Evolutionary conservation across 768 basidiomycete genomes (phyloP), one percentile per base, ranked within the genome.

Genomic region (Lactifluus rugatus): DNA sequence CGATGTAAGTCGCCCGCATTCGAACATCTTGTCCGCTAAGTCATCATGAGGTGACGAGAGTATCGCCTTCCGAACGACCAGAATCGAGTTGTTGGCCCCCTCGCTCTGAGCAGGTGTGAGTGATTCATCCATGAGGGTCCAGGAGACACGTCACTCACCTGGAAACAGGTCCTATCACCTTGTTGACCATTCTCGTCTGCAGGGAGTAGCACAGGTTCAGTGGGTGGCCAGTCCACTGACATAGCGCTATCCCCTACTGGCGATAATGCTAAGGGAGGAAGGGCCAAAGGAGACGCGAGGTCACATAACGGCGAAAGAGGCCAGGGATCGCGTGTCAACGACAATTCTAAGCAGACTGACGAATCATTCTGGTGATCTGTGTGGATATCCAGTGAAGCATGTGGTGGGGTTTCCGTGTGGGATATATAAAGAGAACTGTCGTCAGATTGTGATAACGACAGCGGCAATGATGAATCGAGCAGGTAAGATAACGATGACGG

Each of bases 171-270:
- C 14, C 11, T 19, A 17, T 32, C 14, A 2, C 41, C 45, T 17
- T 52, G 19, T 28, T n/a, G 32, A 11, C 16, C 37, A 48, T 25
- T 42, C 46, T 11, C 28, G 26, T 44, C 37, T 32, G 28, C 19
- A 4, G 37, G 25, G 10, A 14, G 17, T 48, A 32, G 37, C 28
- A 31, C 19, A 19, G 37, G 42, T 48, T 28, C 57, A 48, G 41
- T 53, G 52, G 57, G 57, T 58, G 51, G 57, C 57, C 57, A 58
- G 57, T 42, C 57, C 54, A 48, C 21, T 56, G 54, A 42, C 39
- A 2, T 36, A 1, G 48, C 26, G 25, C 37, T 39, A 41, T 31
- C 34, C 48, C 23, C 39, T 23, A 5, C 47, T 13, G 55, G 28
- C 47, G 25, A 42, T 46, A 48, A 58, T 25, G 39, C 7, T 21